phyloP scores from a whole-genome alignment of 1,284 basidiomycete genomes.

The Cystobasidiaceae sp. region DNA sequence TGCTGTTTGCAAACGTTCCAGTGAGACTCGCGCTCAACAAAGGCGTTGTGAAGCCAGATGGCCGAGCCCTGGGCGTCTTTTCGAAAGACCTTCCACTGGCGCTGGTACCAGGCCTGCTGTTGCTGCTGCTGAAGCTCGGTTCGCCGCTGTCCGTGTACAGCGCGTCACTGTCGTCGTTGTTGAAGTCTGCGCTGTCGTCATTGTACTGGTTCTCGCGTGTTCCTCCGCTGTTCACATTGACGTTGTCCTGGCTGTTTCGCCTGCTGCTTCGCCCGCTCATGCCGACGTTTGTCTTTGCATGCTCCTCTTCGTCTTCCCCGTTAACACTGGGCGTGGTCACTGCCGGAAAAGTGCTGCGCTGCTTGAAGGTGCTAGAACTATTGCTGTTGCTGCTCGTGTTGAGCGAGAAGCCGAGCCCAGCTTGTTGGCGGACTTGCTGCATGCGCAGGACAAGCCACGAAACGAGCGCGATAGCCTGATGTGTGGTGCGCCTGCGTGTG shows the following conservation, averaged over 20 bases:
- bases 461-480: too few species aligned
- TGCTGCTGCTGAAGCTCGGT: neutral
- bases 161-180: neutral
- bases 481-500: too few species aligned
- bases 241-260: too few species aligned
- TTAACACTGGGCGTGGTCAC: neutral
- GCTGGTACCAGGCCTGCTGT: constrained; percentile 6
- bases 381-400: neutral
- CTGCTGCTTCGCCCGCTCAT: too few species aligned
- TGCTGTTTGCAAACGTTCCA: neutral
- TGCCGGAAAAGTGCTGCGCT: constrained; percentile 5
- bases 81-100: too few species aligned
- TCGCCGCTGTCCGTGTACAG: neutral
- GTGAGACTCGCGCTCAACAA: neutral
- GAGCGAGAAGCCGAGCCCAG: neutral
- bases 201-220: too few species aligned
- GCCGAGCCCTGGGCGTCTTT: too few species aligned
- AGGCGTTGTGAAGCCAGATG: constrained; percentile 13
- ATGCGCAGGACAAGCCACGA: neutral
- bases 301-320: neutral
- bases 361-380: neutral
- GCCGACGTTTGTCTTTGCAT: too few species aligned
- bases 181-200: too few species aligned
- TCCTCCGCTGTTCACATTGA: too few species aligned
- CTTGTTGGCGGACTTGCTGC: too few species aligned